These are phyloP conservation scores for Arachis monticola DNA, from an alignment of 331 rosid genomes.

Conservation along the genomic window DNA sequence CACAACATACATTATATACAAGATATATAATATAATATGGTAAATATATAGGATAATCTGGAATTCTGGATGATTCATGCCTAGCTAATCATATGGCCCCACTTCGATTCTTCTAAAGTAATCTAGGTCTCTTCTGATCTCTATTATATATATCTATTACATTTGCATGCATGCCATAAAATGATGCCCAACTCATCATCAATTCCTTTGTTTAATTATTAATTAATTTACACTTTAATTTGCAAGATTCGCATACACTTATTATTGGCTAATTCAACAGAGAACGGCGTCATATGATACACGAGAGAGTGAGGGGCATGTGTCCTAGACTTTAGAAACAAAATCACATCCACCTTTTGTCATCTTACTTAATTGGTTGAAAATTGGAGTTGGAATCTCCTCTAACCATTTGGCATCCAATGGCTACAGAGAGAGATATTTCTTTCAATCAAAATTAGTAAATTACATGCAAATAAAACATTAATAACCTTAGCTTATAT, in stretches of 20 bases:
- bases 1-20: not conserved
- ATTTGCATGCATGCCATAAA: not conserved
- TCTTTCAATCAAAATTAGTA: not conserved
- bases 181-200: not conserved
- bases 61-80: not conserved
- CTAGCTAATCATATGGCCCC: conserved; percentile 8
- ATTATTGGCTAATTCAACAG: not conserved
- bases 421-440: not conserved
- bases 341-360: not conserved
- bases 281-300: not conserved
- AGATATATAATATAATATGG: not conserved
- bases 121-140: not conserved
- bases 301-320: not conserved
- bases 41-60: not conserved
- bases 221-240: not conserved
- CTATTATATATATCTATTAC: not conserved
- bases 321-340: conserved; percentile 6
- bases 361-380: conserved; percentile 12
- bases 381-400: conserved; percentile 8
- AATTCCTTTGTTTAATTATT: no score
- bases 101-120: not conserved
- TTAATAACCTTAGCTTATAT: not conserved
- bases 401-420: not conserved
- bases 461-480: not conserved
- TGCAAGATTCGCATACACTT: not conserved